Percentiles rank a stretch among this genome's conserved stretches.
These are phyloP conservation scores for Phytopythium delawarense DNA, from an alignment of 352 stramenopile genomes.

Conservation along the genomic window DNA sequence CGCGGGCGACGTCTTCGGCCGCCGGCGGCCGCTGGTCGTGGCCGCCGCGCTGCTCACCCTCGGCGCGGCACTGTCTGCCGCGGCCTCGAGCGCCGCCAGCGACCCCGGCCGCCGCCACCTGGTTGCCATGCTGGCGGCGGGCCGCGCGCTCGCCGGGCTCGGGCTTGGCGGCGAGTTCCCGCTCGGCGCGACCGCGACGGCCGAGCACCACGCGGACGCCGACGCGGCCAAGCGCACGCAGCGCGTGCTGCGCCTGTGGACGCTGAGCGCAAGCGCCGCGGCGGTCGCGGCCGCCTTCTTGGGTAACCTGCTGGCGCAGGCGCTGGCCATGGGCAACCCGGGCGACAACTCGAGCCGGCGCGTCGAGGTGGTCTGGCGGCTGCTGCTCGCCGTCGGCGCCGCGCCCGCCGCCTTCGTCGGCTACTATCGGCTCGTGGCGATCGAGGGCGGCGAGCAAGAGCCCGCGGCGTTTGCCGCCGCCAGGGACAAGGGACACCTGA, in stretches of 20 bases:
- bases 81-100: neutral
- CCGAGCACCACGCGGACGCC: neutral
- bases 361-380: conserved; percentile 63
- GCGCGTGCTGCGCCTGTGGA: neutral
- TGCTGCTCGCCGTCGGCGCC: conserved; percentile 60
- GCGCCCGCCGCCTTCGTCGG: conserved; percentile 57
- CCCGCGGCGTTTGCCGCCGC: conserved; percentile 37
- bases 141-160: neutral
- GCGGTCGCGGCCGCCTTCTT: neutral
- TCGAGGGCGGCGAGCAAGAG: conserved; percentile 17
- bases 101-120: neutral
- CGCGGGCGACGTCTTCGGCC: conserved; percentile 32
- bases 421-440: conserved; percentile 52
- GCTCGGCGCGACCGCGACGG: neutral
- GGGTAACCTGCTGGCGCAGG: conserved; percentile 55
- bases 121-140: neutral
- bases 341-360: conserved; percentile 29
- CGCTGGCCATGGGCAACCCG: conserved; percentile 30
- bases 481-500: conserved; percentile 10
- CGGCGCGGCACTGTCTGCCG: neutral
- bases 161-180: conserved; percentile 1
- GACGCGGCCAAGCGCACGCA: neutral
- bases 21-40: conserved; percentile 1
- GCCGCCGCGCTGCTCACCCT: neutral
- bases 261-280: neutral